Conservation (phyloP, 345 rosid species). For the Arabis alpina region DNA sequence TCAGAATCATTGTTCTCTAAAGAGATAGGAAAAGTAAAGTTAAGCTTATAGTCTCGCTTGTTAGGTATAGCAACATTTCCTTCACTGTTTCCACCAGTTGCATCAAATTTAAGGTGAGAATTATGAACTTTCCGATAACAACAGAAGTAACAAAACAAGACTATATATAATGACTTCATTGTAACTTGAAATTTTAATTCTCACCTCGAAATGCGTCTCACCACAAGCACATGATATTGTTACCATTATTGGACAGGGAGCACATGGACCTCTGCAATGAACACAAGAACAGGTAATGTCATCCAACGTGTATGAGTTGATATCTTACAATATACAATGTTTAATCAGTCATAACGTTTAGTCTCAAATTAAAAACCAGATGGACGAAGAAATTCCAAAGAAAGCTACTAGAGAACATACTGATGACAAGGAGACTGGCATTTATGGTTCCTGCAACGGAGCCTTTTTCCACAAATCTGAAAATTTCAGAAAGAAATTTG, state of each 20-base stretch:
- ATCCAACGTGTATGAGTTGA: conserved; percentile 6
- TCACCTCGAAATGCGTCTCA: conserved; percentile 80
- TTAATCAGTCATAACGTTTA: not conserved
- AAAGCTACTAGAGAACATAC: conserved; percentile 48
- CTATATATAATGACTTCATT: conserved; percentile 9
- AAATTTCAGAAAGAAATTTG: conserved; percentile 21
- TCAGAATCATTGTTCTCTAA: not conserved
- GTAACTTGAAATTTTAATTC: conserved; percentile 32
- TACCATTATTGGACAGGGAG: conserved; percentile 95
- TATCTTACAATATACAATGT: conserved; percentile 22
- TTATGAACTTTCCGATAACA: conserved; percentile 1
- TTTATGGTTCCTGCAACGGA: conserved; percentile 87
- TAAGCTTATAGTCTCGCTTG: conserved; percentile 7
- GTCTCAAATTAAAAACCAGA: conserved; percentile 9
- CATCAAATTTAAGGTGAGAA: not conserved
- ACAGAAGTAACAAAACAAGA: conserved; percentile 1
- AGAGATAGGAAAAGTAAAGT: not conserved
- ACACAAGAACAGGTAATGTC: conserved; percentile 25
- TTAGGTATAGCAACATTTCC: not conserved
- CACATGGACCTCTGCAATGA: conserved; percentile 84
- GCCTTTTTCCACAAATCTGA: conserved; percentile 81
- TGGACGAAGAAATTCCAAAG: conserved; percentile 14
- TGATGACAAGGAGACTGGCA: conserved; percentile 91
- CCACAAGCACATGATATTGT: conserved; percentile 87
- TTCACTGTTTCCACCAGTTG: conserved; percentile 1